Evolutionary conservation across 2,329 filamentous ascomycete species (phyloP).

Genomic region (Venturia oleaginea): DNA sequence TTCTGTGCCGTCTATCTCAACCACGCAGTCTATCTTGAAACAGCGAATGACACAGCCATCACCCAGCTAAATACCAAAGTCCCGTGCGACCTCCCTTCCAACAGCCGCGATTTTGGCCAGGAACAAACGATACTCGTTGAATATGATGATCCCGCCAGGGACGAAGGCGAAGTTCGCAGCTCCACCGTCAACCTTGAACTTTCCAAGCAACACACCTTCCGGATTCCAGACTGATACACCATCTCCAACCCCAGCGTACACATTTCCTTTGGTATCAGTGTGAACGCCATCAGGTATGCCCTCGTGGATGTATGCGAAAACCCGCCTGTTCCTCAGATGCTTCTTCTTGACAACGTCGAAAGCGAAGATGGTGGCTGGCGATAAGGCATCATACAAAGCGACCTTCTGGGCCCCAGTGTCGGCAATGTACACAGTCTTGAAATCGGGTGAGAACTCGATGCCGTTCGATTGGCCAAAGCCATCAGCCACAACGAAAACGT

Average conservation of each 20-base stretch:
- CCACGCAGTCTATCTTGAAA: no score
- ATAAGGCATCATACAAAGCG: slow-evolving; percentile 25
- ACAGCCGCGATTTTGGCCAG: slow-evolving; percentile 26
- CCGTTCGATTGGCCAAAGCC: slow-evolving; percentile 49
- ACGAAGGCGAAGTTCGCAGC: slow-evolving; percentile 30
- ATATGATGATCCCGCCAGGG: slow-evolving; percentile 26
- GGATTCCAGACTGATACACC: slow-evolving; percentile 47
- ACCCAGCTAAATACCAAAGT: slow-evolving; percentile 22
- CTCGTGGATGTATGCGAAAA: slow-evolving; percentile 47
- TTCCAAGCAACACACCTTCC: slow-evolving; percentile 43
- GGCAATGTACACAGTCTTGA: slow-evolving; percentile 44
- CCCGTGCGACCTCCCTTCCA: slow-evolving; percentile 27
- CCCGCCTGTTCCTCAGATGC: slow-evolving; percentile 27
- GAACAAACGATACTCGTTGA: slow-evolving; percentile 28
- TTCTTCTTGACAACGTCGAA: slow-evolving; percentile 32
- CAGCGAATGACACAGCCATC: neutral
- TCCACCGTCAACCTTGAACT: slow-evolving; percentile 44
- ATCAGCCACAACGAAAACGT: slow-evolving; percentile 48
- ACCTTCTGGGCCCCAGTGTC: slow-evolving; percentile 43
- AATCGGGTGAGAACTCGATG: slow-evolving; percentile 47
- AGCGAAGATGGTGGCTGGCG: slow-evolving; percentile 34
- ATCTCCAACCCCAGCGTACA: slow-evolving; percentile 47
- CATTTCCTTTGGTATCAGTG: slow-evolving; percentile 44
- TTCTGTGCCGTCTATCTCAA: neutral
- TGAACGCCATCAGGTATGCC: slow-evolving; percentile 53